Conservation (phyloP, 768 basidiomycete species). For the Candolleomyces eurysporus region DNA sequence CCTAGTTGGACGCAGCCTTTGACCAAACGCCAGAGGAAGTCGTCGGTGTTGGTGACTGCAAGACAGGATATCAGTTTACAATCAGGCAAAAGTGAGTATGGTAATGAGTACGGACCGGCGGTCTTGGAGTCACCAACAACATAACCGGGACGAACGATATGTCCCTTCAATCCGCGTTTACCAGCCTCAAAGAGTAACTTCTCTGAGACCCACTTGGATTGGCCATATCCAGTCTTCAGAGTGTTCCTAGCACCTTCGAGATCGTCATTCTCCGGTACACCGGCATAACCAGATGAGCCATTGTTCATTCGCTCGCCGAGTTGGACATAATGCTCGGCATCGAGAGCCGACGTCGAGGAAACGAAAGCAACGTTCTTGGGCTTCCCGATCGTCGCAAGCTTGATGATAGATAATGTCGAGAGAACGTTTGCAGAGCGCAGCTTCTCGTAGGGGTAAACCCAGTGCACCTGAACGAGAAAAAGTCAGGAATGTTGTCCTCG, state of each 20-base stretch:
- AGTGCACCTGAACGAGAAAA: conserved; percentile 69
- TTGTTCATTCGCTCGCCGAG: conserved; percentile 70
- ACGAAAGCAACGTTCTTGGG: conserved; percentile 87
- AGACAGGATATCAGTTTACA: not conserved
- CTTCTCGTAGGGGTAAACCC: conserved; percentile 98
- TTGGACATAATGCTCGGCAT: conserved; percentile 86
- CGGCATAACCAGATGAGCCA: conserved; percentile 42
- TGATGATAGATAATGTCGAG: conserved; percentile 80
- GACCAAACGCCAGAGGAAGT: conserved; percentile 97
- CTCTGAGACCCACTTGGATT: conserved; percentile 98
- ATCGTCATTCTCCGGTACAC: conserved; percentile 85
- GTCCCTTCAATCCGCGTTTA: conserved; percentile 76
- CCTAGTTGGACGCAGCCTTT: conserved; percentile 99
- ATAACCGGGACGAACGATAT: conserved; percentile 92
- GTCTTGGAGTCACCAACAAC: conserved; percentile 89
- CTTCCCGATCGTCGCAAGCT: conserved; percentile 65
- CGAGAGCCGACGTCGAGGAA: conserved; percentile 93
- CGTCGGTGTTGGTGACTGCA: conserved; percentile 95
- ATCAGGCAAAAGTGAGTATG: not conserved
- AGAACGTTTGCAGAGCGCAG: conserved; percentile 91
- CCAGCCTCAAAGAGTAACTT: conserved; percentile 92
- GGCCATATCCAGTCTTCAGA: conserved; percentile 92
- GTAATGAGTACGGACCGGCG: conserved; percentile 58
- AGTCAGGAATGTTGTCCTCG: not conserved
- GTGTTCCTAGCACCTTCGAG: conserved; percentile 76